Evolutionary conservation across 306 rosid species (phyloP).

Genomic region (Prinsepia uniflora): DNA sequence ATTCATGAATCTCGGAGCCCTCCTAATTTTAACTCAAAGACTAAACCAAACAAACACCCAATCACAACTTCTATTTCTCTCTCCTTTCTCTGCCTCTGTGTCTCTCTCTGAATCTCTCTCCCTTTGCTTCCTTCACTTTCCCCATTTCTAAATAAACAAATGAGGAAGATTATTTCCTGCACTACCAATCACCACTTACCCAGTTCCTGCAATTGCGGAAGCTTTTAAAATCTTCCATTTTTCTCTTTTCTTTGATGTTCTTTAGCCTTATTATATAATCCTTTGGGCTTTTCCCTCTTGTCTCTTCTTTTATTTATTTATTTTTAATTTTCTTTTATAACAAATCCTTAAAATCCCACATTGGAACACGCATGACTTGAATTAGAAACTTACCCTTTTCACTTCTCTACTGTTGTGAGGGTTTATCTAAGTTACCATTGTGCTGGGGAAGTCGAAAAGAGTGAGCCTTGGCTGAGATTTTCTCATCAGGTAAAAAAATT

Average conservation of each 20-base stretch:
- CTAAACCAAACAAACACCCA: constrained; percentile 8
- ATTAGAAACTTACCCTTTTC: not conserved
- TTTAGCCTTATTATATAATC: not conserved
- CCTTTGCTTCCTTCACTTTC: not conserved
- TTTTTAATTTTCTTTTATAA: not conserved
- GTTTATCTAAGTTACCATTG: not conserved
- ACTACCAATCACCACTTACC: not conserved
- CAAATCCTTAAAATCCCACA: not conserved
- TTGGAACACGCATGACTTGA: not conserved
- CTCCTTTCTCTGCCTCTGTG: not conserved
- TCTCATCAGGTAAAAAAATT: constrained; percentile 11
- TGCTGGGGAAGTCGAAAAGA: constrained; percentile 4
- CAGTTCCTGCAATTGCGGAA: constrained; percentile 13
- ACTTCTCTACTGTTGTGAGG: not conserved
- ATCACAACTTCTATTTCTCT: constrained; percentile 1
- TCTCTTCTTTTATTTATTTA: not conserved
- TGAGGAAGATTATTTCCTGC: not conserved
- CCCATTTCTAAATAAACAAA: not conserved
- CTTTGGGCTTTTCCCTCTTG: not conserved
- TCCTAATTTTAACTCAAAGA: constrained; percentile 11
- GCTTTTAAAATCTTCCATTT: not conserved
- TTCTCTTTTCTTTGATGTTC: not conserved
- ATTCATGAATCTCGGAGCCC: not conserved
- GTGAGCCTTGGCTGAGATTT: not conserved
- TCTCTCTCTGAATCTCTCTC: not conserved